Evolutionary conservation across 2,329 filamentous ascomycete species (phyloP), one percentile per base, ranked within the genome.

Genomic region (Cladosporium sp.): DNA sequence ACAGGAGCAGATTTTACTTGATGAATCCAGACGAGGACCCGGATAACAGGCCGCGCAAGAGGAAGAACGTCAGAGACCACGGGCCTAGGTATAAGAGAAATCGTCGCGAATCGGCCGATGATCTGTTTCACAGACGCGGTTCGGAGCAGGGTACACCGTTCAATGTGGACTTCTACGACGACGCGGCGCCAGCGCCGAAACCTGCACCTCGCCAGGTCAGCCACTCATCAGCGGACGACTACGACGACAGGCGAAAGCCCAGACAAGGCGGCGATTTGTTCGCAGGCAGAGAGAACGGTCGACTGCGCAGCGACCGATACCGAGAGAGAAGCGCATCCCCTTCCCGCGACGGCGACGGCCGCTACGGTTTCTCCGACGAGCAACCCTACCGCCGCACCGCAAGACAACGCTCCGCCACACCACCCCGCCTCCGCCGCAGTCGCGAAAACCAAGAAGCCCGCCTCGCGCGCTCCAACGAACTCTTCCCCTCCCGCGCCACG

Each of bases 21-120:
- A 79, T 93, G 62, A 88, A 97, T 61, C 92, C 92, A 1, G 88
- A 96, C 60, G 83, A 90, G 64, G 91, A 96, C 62, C 89, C 86
- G 2, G 84, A 85, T 58, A 89, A 88, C 70, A 80, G 82, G 47
- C 74, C 83, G 55, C 66, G 68, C 12, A 58, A 53, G 51, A 43
- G 52, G 19, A 41, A 47, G 38, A 34, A 47, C 9, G 34, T 47
- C 17, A 47, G 50, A 30, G 38, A 51, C 15, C 54, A 47, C 29
- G 32, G 47, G 3, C 47, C 53, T 15, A 44, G 47, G 29, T 59
- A 56, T 36, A 45, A 55, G 30, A 47, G 41, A n/a, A 40, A 53
- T 7, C 52, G 55, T 20, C 55, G 55, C 44, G 29, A 50, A 38
- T 50, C 47, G 15, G 41, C 27, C 13, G 39, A 50, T 13, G 41